Conservation (phyloP, 768 basidiomycete species). For the Dioszegia hungarica region DNA sequence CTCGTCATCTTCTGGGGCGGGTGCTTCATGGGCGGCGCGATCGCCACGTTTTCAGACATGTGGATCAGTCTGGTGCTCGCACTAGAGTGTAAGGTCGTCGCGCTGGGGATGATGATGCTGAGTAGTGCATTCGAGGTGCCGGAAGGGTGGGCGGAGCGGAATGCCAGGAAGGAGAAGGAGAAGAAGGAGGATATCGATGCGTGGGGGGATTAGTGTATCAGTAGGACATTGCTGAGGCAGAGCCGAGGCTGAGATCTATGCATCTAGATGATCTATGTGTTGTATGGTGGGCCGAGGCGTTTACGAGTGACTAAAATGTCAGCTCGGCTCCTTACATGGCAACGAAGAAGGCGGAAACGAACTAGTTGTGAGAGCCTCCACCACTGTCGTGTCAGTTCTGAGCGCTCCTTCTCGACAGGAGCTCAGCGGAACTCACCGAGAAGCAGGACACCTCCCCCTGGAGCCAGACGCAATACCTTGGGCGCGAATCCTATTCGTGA, state of each 20-base stretch:
- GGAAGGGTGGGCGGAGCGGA: constrained; percentile 2
- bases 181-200: neutral
- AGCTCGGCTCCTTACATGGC: neutral
- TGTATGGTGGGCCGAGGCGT: constrained; percentile 7
- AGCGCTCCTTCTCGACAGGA: neutral
- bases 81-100: constrained; percentile 5
- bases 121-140: constrained; percentile 9
- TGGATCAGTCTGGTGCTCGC: constrained; percentile 8
- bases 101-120: constrained; percentile 9
- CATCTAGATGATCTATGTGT: constrained; percentile 1
- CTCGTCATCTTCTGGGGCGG: constrained; percentile 9
- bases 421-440: constrained; percentile 53
- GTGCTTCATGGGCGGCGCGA: constrained; percentile 1
- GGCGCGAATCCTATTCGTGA: constrained; percentile 65
- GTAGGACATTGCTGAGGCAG: too few species aligned
- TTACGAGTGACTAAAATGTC: neutral
- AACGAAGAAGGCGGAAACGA: neutral
- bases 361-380: constrained; percentile 3
- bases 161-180: constrained; percentile 2
- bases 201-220: constrained; percentile 1
- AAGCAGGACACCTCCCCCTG: constrained; percentile 88
- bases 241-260: too few species aligned
- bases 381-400: neutral
- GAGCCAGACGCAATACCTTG: constrained; percentile 81
- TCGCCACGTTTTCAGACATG: constrained; percentile 8